Conservation (phyloP, 108 stramenopile species). For the Chaetoceros muelleri region DNA sequence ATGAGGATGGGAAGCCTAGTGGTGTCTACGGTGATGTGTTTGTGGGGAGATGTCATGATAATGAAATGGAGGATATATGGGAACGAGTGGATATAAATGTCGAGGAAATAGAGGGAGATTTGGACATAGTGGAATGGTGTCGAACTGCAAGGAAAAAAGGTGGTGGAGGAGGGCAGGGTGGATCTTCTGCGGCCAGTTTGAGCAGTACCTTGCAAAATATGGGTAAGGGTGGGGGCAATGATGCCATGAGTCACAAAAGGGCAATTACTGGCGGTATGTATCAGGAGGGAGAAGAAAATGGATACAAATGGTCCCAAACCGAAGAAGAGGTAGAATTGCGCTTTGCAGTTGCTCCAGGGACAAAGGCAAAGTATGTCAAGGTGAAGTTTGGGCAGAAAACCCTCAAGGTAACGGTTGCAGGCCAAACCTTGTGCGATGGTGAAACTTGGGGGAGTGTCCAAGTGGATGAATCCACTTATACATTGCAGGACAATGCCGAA, state of each 20-base stretch:
- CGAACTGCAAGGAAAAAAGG: slow-evolving; percentile 29
- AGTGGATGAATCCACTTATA: slow-evolving; percentile 51
- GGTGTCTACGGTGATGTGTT: slow-evolving; percentile 68
- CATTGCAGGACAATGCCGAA: slow-evolving; percentile 35
- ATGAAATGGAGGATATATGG: slow-evolving; percentile 62
- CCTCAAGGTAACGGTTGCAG: slow-evolving; percentile 44
- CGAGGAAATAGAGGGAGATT: slow-evolving; percentile 27
- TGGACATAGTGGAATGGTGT: slow-evolving; percentile 31
- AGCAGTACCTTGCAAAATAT: slow-evolving; percentile 17
- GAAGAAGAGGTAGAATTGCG: slow-evolving; percentile 67
- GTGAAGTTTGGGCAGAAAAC: slow-evolving; percentile 37
- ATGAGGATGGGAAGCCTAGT: slow-evolving; percentile 17
- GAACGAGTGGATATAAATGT: slow-evolving; percentile 44
- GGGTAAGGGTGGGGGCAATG: slow-evolving; percentile 4
- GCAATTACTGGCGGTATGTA: slow-evolving; percentile 3
- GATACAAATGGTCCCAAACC: slow-evolving; percentile 56
- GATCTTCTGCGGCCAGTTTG: slow-evolving; percentile 17
- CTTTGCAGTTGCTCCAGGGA: slow-evolving; percentile 34
- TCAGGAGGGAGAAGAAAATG: slow-evolving; percentile 20
- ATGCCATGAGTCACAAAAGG: slow-evolving; percentile 8
- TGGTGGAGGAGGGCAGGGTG: slow-evolving; percentile 46
- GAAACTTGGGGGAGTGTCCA: slow-evolving; percentile 30
- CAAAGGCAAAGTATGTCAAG: slow-evolving; percentile 51
- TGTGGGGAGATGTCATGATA: slow-evolving; percentile 60
- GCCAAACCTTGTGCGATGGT: slow-evolving; percentile 32